Evolutionary conservation across 306 rosid genomes (phyloP), one percentile per base, ranked within the genome.

Genomic region (Pterocarpus macrocarpus): DNA sequence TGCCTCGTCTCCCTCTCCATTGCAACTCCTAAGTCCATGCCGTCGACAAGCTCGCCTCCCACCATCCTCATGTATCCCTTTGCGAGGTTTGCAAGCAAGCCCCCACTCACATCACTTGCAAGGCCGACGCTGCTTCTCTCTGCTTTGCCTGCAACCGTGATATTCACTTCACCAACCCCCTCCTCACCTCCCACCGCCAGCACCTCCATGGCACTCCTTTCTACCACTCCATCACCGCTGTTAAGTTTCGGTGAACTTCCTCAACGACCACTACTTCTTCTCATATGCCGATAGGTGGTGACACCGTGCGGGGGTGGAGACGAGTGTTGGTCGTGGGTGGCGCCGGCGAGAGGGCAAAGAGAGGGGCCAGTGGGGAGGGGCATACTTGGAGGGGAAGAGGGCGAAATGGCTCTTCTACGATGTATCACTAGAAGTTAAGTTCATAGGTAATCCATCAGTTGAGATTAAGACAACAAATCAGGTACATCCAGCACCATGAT

Each of bases 21-120:
- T n/a, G 98, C 10, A 97, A 93, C 74, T 76, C 93, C 73, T 79
- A 90, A 28, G 80, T 95, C 75, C 98, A 95, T 72, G 94, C 96
- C 4, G 98, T 94, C 62, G 91, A 95, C 94, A 95, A 93, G 84
- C 97, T 95, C 38, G 96, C 98, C 1, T 93, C 98, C 16, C 99
- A 97, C 69, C 99, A 95, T 85, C 90, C 90, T 1, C 98, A 98
- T 35, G 96, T 95, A 10, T 77, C 87, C 74, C 83, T 95, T 71
- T 95, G 98, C 80, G 94, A 93, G 69, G 99, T 91, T 39, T 93
- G 98, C 78, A 97, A 95, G 79, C 99, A 93, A 36, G 97, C 96
- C 0, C 99, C 99, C 0, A 97, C 94, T 2, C 92, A 91, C 79
- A 92, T 95, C 69, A 93, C 92, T 39, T 95, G 99, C 88, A 93